phyloP scores from a whole-genome alignment of 2,329 filamentous ascomycete species.

The Trichoderma atrobrunneum region DNA sequence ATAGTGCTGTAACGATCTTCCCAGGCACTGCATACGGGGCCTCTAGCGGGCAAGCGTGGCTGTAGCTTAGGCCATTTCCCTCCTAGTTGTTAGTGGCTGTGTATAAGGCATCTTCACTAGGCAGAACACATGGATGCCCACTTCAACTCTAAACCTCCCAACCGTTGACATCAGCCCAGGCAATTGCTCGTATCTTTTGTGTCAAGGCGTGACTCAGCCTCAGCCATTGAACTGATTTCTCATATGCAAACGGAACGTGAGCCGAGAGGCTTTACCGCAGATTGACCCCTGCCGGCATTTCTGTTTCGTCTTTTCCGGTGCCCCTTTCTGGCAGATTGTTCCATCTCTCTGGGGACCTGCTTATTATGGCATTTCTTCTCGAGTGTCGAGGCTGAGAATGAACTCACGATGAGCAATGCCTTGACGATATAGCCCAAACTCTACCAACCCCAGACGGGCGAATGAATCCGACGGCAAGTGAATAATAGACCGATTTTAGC shows the following conservation, averaged over 20 bases:
- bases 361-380: neutral
- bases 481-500: neutral
- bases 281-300: neutral
- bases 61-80: neutral
- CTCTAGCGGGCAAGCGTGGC: neutral
- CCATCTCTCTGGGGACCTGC: neutral
- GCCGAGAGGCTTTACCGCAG: neutral
- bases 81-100: neutral
- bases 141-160: neutral
- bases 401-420: neutral
- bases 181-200: neutral
- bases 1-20: neutral
- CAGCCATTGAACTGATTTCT: neutral
- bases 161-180: neutral
- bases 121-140: neutral
- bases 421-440: neutral
- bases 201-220: neutral
- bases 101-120: slow-evolving; percentile 1
- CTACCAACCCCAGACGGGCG: neutral
- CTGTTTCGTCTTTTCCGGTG: neutral
- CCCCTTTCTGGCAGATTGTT: neutral
- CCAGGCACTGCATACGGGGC: neutral
- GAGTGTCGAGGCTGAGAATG: neutral
- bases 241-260: neutral
- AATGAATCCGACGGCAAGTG: neutral